Evolutionary conservation across 2,329 filamentous ascomycete genomes (phyloP).

Genomic region (Peltaster fructicola): DNA sequence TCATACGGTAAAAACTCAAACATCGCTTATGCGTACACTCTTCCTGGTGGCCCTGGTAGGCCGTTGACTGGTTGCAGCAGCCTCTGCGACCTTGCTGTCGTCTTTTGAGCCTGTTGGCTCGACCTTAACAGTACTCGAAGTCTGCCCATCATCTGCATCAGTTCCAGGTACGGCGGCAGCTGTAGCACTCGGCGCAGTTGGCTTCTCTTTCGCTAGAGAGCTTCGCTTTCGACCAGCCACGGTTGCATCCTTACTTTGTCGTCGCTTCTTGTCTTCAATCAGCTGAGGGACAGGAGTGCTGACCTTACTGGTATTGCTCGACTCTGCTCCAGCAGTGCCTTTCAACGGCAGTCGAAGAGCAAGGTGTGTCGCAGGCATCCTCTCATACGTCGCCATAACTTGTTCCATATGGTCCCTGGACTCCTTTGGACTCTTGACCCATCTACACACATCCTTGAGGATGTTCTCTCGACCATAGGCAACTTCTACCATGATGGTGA

Average conservation of each 20-base stretch:
- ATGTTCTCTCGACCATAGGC: conserved; percentile 33
- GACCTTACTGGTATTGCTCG: conserved; percentile 10
- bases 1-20: conserved; percentile 6
- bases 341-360: conserved; percentile 35
- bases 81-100: conserved; percentile 2
- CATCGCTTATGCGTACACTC: conserved; percentile 18
- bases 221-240: conserved; percentile 1
- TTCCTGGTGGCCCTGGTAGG: conserved; percentile 14
- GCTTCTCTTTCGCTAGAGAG: conserved; percentile 3
- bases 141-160: conserved; percentile 1
- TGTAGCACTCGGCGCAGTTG: conserved; percentile 1
- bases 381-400: conserved; percentile 37
- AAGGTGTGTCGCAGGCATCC: conserved; percentile 37
- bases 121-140: conserved; percentile 1
- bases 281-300: conserved; percentile 7
- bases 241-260: conserved; percentile 1
- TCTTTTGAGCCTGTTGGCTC: conserved; percentile 1
- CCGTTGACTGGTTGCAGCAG: conserved; percentile 6
- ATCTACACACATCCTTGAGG: conserved; percentile 36
- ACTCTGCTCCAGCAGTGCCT: conserved; percentile 6
- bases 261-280: conserved; percentile 2
- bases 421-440: conserved; percentile 36
- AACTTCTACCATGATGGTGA: conserved; percentile 41
- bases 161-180: conserved; percentile 1
- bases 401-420: conserved; percentile 38